Evolutionary conservation across 371 early-diverging fungal species (phyloP).

Genomic region (Batrachochytrium dendrobatidis): DNA sequence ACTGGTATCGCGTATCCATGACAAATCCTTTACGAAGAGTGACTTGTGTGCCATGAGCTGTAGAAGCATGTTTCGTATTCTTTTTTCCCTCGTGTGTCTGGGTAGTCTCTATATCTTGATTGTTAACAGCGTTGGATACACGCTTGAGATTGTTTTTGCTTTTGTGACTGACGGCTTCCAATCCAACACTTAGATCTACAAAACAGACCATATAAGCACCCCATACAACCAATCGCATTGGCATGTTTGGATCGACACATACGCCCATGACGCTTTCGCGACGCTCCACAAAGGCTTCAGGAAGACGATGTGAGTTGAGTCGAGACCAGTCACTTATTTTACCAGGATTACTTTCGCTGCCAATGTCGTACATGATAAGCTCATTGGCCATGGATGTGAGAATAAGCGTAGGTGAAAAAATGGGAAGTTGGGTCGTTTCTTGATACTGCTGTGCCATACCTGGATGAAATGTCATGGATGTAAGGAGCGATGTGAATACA

Average conservation of each 20-base stretch:
- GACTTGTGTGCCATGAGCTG: background rate
- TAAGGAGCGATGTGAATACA: constrained; percentile 53
- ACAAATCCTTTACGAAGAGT: constrained; percentile 31
- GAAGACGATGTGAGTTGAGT: constrained; percentile 56
- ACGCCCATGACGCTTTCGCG: constrained; percentile 68
- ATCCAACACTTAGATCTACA: constrained; percentile 5
- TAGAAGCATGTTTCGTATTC: too few species aligned
- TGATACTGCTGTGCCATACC: too few species aligned
- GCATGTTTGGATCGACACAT: constrained; percentile 58
- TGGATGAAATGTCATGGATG: constrained; percentile 66
- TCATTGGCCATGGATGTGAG: constrained; percentile 62
- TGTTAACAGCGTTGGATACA: background rate
- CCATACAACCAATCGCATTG: constrained; percentile 58
- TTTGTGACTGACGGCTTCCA: background rate
- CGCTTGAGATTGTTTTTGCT: background rate
- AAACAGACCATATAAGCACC: background rate
- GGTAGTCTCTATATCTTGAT: background rate
- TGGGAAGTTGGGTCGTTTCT: too few species aligned
- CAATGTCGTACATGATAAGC: constrained; percentile 72
- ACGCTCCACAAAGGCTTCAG: constrained; percentile 48
- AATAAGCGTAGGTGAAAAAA: constrained; percentile 45
- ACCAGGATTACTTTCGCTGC: too few species aligned
- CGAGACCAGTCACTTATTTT: constrained; percentile 75
- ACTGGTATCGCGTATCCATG: constrained; percentile 72
- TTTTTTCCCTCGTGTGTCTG: background rate